Percentiles rank a stretch among this genome's conserved stretches.
Conservation (phyloP, 495 filamentous ascomycete genomes). For the Aspergillus asperescens region DNA sequence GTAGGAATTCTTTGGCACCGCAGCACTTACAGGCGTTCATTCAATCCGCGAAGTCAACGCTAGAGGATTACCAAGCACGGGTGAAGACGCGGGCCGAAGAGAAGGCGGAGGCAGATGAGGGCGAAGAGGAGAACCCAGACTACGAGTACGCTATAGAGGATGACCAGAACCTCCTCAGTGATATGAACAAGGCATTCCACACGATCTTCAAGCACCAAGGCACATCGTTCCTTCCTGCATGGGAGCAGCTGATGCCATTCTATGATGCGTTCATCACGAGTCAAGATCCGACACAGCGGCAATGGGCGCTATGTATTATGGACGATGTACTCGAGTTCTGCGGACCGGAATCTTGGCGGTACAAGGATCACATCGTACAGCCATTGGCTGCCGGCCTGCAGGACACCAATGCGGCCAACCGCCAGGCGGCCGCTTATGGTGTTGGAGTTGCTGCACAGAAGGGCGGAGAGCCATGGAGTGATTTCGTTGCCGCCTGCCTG, state of each 20-base stretch:
- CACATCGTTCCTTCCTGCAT: conserved; percentile 72
- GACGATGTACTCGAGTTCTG: conserved; percentile 99
- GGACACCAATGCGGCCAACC: conserved; percentile 82
- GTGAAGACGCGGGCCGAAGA: conserved; percentile 77
- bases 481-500: conserved; percentile 73
- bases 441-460: conserved; percentile 94
- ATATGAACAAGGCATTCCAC: conserved; percentile 99
- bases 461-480: conserved; percentile 76
- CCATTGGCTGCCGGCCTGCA: conserved; percentile 77
- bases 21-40: conserved; percentile 85
- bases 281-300: conserved; percentile 81
- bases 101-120: conserved; percentile 69
- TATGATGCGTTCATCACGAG: conserved; percentile 85
- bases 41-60: conserved; percentile 69
- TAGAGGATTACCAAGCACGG: conserved; percentile 87
- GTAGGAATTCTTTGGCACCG: conserved; percentile 69
- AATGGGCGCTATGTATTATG: conserved; percentile 98
- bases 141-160: conserved; percentile 84
- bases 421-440: conserved; percentile 94
- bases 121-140: conserved; percentile 69
- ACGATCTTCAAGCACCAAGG: conserved; percentile 97
- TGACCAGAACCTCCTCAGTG: conserved; percentile 90
- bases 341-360: conserved; percentile 74
- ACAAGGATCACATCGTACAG: conserved; percentile 76
- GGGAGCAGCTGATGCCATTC: conserved; percentile 76